Conservation (phyloP, 345 rosid species). For the Excoecaria agallocha region DNA sequence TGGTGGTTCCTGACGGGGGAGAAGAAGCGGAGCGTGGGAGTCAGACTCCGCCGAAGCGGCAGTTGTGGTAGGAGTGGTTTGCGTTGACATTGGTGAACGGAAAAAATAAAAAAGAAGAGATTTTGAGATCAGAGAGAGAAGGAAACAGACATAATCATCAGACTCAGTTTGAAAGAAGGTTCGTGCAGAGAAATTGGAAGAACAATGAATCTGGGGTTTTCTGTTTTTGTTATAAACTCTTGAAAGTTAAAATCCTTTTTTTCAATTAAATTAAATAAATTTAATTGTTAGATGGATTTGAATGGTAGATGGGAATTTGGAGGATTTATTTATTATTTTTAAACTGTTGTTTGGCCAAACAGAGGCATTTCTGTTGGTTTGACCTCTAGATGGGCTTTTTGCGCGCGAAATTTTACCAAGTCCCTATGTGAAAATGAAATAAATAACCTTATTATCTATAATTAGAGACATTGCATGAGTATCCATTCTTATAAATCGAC, state of each 20-base stretch:
- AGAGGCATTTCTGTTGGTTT: neutral
- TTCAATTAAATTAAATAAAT: too few species aligned
- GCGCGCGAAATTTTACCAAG: too few species aligned
- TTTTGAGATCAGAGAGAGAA: neutral
- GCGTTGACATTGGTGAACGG: conserved; percentile 2
- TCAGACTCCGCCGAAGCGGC: conserved; percentile 35
- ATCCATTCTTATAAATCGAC: too few species aligned
- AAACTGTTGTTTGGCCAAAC: neutral
- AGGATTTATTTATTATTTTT: neutral
- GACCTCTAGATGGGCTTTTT: neutral
- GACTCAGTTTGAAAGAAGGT: neutral
- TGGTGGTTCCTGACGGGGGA: conserved; percentile 40
- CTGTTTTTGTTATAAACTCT: neutral
- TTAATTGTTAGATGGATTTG: neutral
- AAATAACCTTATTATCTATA: too few species aligned
- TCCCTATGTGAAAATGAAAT: too few species aligned
- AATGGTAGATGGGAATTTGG: neutral
- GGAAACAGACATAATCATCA: neutral
- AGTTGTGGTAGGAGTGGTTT: neutral
- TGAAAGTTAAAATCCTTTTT: too few species aligned
- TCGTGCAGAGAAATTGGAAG: neutral
- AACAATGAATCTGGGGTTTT: neutral
- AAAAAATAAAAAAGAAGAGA: too few species aligned
- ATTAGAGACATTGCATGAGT: too few species aligned
- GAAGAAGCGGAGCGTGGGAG: conserved; percentile 66